Percentiles rank a stretch among this genome's conserved stretches.
These are phyloP conservation scores for Pleurotus salmoneostramineus DNA, from an alignment of 768 basidiomycete genomes.

Conservation along the genomic window DNA sequence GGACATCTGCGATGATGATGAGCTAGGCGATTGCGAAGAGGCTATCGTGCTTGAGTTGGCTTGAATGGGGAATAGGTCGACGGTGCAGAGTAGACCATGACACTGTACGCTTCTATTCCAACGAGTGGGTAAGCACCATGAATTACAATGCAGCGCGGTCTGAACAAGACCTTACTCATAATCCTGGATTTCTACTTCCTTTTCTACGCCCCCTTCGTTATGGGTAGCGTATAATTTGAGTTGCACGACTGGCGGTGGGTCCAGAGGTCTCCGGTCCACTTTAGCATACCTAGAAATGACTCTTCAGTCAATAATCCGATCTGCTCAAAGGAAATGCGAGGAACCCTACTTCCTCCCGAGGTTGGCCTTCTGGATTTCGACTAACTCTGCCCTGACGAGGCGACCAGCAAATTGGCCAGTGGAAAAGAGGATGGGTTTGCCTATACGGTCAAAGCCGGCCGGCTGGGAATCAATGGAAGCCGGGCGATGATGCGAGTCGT, in stretches of 20 bases:
- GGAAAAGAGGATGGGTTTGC: conserved; percentile 49
- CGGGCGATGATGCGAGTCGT: background rate
- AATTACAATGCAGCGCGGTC: background rate
- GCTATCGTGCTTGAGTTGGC: conserved; percentile 6
- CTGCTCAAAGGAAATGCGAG: conserved; percentile 6
- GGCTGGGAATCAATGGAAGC: background rate
- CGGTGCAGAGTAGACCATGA: conserved; percentile 72
- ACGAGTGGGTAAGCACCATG: background rate
- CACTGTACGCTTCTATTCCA: conserved; percentile 50
- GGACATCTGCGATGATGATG: conserved; percentile 12
- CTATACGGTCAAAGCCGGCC: conserved; percentile 28
- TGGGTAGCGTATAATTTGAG: conserved; percentile 45
- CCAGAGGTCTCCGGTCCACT: conserved; percentile 61
- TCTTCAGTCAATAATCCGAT: background rate
- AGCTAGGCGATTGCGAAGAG: background rate
- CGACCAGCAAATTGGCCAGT: conserved; percentile 60
- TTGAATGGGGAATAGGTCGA: conserved; percentile 61
- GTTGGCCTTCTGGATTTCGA: conserved; percentile 62
- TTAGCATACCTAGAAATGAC: conserved; percentile 44
- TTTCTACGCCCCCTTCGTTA: conserved; percentile 36
- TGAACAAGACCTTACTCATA: conserved; percentile 38
- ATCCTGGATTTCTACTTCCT: conserved; percentile 36
- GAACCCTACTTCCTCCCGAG: conserved; percentile 61
- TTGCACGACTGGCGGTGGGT: conserved; percentile 62
- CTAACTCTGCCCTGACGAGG: conserved; percentile 49